Evolutionary conservation across 202 grass and related monocot species (phyloP).

Genomic region (Alloteropsis angusta): DNA sequence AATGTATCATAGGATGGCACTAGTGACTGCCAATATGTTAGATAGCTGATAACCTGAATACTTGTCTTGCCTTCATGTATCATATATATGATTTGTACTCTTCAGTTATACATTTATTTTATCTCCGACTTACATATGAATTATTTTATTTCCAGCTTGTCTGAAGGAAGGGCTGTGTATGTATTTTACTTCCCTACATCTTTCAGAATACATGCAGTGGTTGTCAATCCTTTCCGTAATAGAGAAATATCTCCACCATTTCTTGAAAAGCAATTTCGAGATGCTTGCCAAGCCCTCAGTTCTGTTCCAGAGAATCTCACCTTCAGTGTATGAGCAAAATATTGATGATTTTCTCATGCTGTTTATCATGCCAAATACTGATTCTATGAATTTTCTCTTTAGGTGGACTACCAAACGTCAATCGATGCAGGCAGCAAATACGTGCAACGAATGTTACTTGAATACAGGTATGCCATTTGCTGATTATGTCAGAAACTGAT

Average conservation of each 20-base stretch:
- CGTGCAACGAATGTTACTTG: slow-evolving; percentile 76
- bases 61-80: neutral
- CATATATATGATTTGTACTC: neutral
- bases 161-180: slow-evolving; percentile 85
- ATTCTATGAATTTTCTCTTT: slow-evolving; percentile 23
- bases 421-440: slow-evolving; percentile 72
- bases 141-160: slow-evolving; percentile 53
- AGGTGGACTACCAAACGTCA: slow-evolving; percentile 87
- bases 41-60: neutral
- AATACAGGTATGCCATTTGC: slow-evolving; percentile 66
- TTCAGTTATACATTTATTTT: neutral
- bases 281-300: slow-evolving; percentile 60
- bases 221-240: slow-evolving; percentile 90
- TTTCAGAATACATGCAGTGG: slow-evolving; percentile 52
- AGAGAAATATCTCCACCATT: slow-evolving; percentile 71
- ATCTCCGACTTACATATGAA: slow-evolving; percentile 20
- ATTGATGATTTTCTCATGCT: slow-evolving; percentile 7
- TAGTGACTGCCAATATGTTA: neutral
- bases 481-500: slow-evolving; percentile 24
- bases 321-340: slow-evolving; percentile 43
- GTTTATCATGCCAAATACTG: slow-evolving; percentile 28
- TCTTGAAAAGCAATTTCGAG: slow-evolving; percentile 90
- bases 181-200: slow-evolving; percentile 77
- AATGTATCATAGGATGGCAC: neutral
- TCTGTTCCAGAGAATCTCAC: slow-evolving; percentile 42